Conservation (phyloP, 768 basidiomycete genomes). For the Russula foetens region DNA sequence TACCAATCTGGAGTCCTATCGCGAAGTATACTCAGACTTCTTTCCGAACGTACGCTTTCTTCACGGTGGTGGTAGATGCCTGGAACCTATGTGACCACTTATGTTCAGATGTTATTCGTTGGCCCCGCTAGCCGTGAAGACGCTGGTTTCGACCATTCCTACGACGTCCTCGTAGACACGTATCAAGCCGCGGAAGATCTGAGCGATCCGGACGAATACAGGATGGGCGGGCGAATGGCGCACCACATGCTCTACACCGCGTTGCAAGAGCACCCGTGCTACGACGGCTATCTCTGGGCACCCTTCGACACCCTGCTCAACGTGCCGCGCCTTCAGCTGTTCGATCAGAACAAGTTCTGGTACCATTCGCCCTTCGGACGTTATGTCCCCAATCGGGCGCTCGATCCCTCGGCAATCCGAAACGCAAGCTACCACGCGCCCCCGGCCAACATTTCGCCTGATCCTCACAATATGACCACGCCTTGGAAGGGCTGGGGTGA, state of each 20-base stretch:
- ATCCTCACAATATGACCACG: conserved; percentile 32
- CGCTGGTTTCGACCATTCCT: conserved; percentile 39
- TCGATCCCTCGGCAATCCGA: conserved; percentile 19
- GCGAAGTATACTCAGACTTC: conserved; percentile 38
- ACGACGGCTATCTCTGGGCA: conserved; percentile 45
- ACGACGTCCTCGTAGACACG: conserved; percentile 42
- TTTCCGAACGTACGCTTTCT: conserved; percentile 41
- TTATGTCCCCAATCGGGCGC: conserved; percentile 34
- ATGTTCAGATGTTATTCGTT: conserved; percentile 37
- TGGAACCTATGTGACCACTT: not conserved
- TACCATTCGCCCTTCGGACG: conserved; percentile 42
- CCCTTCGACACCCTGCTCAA: conserved; percentile 46
- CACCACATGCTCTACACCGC: conserved; percentile 48
- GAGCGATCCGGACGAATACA: conserved; percentile 28
- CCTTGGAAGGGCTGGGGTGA: conserved; percentile 34
- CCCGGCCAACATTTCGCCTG: conserved; percentile 35
- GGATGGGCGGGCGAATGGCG: conserved; percentile 43
- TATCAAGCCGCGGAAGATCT: conserved; percentile 40
- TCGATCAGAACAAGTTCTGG: conserved; percentile 40
- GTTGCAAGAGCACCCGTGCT: conserved; percentile 36
- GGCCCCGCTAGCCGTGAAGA: conserved; percentile 41
- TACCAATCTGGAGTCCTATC: conserved; percentile 38
- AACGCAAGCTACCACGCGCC: conserved; percentile 31
- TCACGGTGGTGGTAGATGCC: not conserved
- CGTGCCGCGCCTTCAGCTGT: conserved; percentile 39